Base-by-base conservation (phyloP, 2,329 filamentous ascomycete genomes). In the Salinomyces thailandicus region DNA sequence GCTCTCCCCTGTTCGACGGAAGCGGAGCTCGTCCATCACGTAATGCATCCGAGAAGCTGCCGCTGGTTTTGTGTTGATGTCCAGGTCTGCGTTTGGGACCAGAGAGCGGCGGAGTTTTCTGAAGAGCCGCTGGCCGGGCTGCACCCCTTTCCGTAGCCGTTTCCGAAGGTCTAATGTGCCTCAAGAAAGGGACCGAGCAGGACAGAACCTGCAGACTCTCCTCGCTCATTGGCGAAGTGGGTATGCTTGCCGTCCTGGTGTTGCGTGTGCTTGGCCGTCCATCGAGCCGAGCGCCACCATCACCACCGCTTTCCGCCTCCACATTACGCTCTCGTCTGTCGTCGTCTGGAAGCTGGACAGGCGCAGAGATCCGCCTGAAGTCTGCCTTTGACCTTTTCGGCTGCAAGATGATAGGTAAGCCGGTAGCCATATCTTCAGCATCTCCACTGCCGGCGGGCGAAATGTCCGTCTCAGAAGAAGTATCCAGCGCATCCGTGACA, bases 31-130 rank as follows among this genome's bases (percentile, higher is more conserved):
- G 61, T 64, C 79, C 60, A 52, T 91, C 83, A 48, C 85, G 70
- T 35, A 89, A 60, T 1, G 87, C 89, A 61, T 95, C 85, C 0
- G 82, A 84, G 50, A 91, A 80, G 56, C 87, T 95, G 33, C 80
- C 85, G 53, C 84, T 93, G 15, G 86, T 78, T 59, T 85, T 87
- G 60, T 94, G 86, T 2, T 66, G 58, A 44, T 73, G 70, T 7
- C 62, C 60, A 12, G 49, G 52, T 20, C 34, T 41, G 11, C n/a
- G 14, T n/a, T 27, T 22, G 22, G 16, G 18, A 7, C 33, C 35
- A 16, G 42, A 34, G 2, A 40, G 9, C 4, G 42, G 44, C 18
- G 44, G 42, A 18, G 38, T 24, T 7, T 33, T 24, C 11, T 42
- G 36, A 9, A 35, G 36, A 18, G 39, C 44, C 2, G 31, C 39